phyloP scores from a whole-genome alignment of 2,329 filamentous ascomycete genomes.

The Tympanopsis confertula region DNA sequence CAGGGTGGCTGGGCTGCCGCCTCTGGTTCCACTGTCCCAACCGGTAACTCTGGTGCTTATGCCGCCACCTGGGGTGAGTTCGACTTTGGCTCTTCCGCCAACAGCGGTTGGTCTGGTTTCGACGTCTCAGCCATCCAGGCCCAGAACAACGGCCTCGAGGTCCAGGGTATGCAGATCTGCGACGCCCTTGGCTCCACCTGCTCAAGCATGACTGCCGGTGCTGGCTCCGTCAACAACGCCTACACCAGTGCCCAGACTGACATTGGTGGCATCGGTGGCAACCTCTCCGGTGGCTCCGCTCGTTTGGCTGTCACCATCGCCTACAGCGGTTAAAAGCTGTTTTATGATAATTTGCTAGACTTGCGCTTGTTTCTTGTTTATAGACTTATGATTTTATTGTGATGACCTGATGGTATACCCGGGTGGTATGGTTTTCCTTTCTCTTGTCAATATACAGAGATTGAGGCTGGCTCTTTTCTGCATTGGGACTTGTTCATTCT shows the following conservation, averaged over 20 bases:
- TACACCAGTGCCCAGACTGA: slow-evolving; percentile 23
- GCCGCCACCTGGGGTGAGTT: slow-evolving; percentile 36
- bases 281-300: slow-evolving; percentile 8
- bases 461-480: too few species aligned
- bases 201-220: slow-evolving; percentile 5
- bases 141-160: slow-evolving; percentile 14
- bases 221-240: slow-evolving; percentile 19
- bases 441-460: too few species aligned
- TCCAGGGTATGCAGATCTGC: slow-evolving; percentile 22
- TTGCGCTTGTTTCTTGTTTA: too few species aligned
- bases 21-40: slow-evolving; percentile 13
- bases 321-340: slow-evolving; percentile 1
- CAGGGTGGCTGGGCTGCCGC: slow-evolving; percentile 32
- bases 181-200: slow-evolving; percentile 15
- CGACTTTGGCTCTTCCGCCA: slow-evolving; percentile 31
- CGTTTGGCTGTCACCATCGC: slow-evolving; percentile 1
- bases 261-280: slow-evolving; percentile 26
- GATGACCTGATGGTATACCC: too few species aligned
- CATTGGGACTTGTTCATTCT: too few species aligned
- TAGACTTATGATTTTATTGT: too few species aligned
- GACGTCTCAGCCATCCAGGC: slow-evolving; percentile 37
- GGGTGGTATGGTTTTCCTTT: too few species aligned
- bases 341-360: too few species aligned
- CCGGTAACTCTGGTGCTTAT: slow-evolving; percentile 25
- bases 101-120: slow-evolving; percentile 35